Evolutionary conservation across 75 land plant species (phyloP), one percentile per base, ranked within the genome.

Genomic region (Pinus taeda): DNA sequence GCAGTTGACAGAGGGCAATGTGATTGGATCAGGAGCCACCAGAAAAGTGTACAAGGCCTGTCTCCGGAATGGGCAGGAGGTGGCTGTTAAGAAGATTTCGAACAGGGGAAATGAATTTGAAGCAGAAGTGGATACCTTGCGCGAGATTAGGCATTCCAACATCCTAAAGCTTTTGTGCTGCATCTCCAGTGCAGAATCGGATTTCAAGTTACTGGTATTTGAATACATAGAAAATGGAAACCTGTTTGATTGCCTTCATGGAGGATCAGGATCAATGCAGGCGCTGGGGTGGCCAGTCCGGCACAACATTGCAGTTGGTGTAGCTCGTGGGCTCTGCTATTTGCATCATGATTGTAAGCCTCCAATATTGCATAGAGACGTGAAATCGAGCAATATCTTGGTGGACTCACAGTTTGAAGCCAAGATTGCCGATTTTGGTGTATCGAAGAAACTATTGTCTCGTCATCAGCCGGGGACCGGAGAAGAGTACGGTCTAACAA

Each of bases 401-500:
- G 49, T 90, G 3, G 86, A 88, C 69, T 76, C 69, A n/a, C 76
- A 79, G 49, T 81, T 82, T 18, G 85, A 83, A 29, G 86, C 89
- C 60, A 75, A 79, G n/a, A 74, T 88, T 3, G 83, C 88, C 1
- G 92, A 92, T 60, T 92, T 92, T 76, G 95, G 95, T 0, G 61
- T 74, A 1, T 87, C 88, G 0, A 88, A 71, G 42, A 64, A 76
- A 0, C 24, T 87, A n/a, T 7, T 49, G 8, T 49, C 9, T 49
- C 53, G 9, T 49, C 66, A 63, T 3, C 13, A 72, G 4, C 4
- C 36, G 30, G 69, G 39, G 42, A 1, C 18, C 4, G 4, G 33
- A 14, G 20, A 4, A 17, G 33, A 1, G 33, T 15, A 15, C 4
- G 12, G 12, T 3, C n/a, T n/a, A n/a, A n/a, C n/a, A n/a, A n/a